Conservation (phyloP, 768 basidiomycete species). For the Gloeopeniophorella convolvens region DNA sequence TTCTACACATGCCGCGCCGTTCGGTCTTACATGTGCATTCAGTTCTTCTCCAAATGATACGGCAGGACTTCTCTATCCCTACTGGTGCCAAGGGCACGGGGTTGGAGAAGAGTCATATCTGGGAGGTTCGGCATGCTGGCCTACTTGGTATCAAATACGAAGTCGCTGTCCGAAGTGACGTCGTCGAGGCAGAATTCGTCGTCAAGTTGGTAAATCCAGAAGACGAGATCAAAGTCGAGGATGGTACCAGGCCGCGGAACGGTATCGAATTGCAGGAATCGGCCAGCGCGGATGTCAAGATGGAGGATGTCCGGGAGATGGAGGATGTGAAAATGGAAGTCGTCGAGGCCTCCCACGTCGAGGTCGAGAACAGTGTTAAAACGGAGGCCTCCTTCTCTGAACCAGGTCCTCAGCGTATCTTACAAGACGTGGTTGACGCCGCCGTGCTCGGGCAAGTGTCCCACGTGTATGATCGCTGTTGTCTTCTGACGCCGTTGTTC, state of each 20-base stretch:
- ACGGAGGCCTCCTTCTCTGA: slow-evolving; percentile 22
- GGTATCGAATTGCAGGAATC: no score
- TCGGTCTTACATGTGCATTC: slow-evolving; percentile 76
- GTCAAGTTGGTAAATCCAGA: slow-evolving; percentile 20
- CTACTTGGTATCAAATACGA: slow-evolving; percentile 96
- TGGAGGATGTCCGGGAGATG: background rate
- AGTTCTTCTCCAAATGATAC: slow-evolving; percentile 88
- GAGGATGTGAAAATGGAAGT: slow-evolving; percentile 18
- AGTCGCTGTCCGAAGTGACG: slow-evolving; percentile 85
- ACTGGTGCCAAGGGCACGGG: slow-evolving; percentile 23
- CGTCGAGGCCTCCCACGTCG: no score
- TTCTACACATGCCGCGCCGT: slow-evolving; percentile 80
- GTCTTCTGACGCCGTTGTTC: slow-evolving; percentile 2
- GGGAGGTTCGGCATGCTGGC: slow-evolving; percentile 99
- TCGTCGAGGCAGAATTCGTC: slow-evolving; percentile 44
- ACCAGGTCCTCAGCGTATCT: slow-evolving; percentile 43
- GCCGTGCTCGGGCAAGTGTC: slow-evolving; percentile 78
- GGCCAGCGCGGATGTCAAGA: background rate
- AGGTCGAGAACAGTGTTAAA: slow-evolving; percentile 22
- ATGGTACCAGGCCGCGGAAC: background rate
- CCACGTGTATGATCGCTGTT: background rate
- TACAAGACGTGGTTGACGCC: slow-evolving; percentile 82
- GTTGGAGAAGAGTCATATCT: slow-evolving; percentile 57
- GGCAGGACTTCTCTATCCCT: slow-evolving; percentile 65
- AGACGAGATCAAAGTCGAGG: slow-evolving; percentile 2